A percentile compares a stretch with the other conserved stretches of the same genome.
These are phyloP conservation scores for Nissolia schottii DNA, from an alignment of 306 rosid species.

Conservation along the genomic window DNA sequence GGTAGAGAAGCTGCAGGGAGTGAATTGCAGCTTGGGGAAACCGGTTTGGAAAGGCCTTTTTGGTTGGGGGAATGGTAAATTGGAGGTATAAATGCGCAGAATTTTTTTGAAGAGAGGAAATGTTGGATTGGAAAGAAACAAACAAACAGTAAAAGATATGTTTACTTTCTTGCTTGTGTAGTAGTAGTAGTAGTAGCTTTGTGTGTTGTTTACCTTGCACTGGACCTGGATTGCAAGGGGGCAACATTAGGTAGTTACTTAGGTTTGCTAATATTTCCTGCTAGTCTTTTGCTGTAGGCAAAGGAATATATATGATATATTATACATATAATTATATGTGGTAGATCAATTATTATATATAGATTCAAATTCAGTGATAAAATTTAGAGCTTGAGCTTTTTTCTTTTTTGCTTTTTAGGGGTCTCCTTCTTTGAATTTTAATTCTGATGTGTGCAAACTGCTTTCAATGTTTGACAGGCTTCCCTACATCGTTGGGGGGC, in stretches of 20 bases:
- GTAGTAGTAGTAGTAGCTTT: too few relatives aligned
- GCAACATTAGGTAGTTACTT: conserved; percentile 31
- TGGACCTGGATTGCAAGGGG: conserved; percentile 29
- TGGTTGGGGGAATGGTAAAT: conserved; percentile 19
- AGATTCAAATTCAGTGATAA: conserved; percentile 26
- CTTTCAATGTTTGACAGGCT: conserved; percentile 58
- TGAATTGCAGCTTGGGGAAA: conserved; percentile 14
- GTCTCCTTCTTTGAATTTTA: background rate
- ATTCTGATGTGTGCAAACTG: conserved; percentile 40
- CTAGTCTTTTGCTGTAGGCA: conserved; percentile 43
- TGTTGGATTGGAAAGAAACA: conserved; percentile 12
- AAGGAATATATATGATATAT: conserved; percentile 17
- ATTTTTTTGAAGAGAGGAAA: conserved; percentile 49
- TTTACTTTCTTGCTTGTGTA: conserved; percentile 29
- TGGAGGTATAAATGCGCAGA: conserved; percentile 46
- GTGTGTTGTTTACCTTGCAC: conserved; percentile 20
- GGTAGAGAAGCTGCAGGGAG: conserved; percentile 32
- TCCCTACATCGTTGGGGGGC: conserved; percentile 58
- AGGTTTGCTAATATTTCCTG: conserved; percentile 16
- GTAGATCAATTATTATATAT: conserved; percentile 32
- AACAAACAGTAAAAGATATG: background rate
- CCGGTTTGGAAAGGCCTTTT: background rate
- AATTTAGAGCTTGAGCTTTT: conserved; percentile 20
- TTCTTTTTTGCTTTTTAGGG: conserved; percentile 1
- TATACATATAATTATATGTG: conserved; percentile 22